phyloP scores from a whole-genome alignment of 768 basidiomycete species.

The Austroboletus eburneus region DNA sequence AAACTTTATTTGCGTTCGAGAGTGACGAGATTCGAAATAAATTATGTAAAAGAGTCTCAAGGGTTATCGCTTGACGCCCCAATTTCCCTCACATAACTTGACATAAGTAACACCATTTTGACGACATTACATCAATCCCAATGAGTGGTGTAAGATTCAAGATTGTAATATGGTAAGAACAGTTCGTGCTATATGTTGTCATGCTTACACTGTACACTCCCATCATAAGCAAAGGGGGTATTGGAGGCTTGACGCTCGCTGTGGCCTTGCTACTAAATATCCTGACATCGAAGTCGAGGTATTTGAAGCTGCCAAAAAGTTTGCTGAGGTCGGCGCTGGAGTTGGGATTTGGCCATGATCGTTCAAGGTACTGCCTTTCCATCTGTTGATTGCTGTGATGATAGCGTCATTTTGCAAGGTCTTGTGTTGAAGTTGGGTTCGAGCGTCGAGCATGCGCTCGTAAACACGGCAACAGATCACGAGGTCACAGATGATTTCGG shows the following conservation, averaged over 20 bases:
- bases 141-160: conserved; percentile 23
- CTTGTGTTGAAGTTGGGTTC: conserved; percentile 18
- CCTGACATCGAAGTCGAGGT: conserved; percentile 53
- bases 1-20: too few species aligned
- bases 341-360: conserved; percentile 42
- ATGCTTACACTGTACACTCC: neutral
- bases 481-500: conserved; percentile 19
- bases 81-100: conserved; percentile 9
- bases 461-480: conserved; percentile 16
- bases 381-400: neutral
- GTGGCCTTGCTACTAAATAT: conserved; percentile 33
- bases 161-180: conserved; percentile 25
- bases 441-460: conserved; percentile 14
- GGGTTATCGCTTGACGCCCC: too few species aligned
- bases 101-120: conserved; percentile 30
- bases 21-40: too few species aligned
- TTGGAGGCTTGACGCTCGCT: conserved; percentile 39
- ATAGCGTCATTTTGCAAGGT: conserved; percentile 12
- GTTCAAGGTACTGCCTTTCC: conserved; percentile 19
- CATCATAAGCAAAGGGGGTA: conserved; percentile 42
- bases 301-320: conserved; percentile 48
- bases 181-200: neutral
- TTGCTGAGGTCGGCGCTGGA: conserved; percentile 56
- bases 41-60: too few species aligned
- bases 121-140: neutral